phyloP scores from a whole-genome alignment of 257 asterid species.

The Nicotiana noctiflora region DNA sequence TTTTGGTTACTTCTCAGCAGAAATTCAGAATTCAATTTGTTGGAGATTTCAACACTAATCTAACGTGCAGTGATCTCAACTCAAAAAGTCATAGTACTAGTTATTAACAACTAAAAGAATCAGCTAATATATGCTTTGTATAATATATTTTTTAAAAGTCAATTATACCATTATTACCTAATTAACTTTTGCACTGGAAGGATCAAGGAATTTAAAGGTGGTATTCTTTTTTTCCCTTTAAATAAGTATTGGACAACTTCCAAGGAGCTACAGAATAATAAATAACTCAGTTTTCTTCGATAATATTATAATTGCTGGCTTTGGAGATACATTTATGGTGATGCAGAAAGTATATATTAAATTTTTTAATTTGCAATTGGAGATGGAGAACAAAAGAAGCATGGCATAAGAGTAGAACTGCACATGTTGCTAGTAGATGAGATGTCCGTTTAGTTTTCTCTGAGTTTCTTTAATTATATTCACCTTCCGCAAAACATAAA shows the following conservation, averaged over 20 bases:
- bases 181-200: neutral
- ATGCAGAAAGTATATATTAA: neutral
- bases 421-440: slow-evolving; percentile 28
- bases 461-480: neutral
- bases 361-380: neutral
- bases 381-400: neutral
- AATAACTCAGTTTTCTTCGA: neutral
- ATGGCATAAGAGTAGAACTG: slow-evolving; percentile 10
- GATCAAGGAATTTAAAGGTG: slow-evolving; percentile 21
- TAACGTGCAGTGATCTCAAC: neutral
- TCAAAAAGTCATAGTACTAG: neutral
- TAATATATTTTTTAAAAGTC: neutral
- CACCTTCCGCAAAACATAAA: neutral
- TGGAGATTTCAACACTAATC: neutral
- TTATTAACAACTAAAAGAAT: neutral
- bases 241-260: slow-evolving; percentile 19
- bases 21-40: neutral
- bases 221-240: slow-evolving; percentile 7
- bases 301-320: slow-evolving; percentile 20
- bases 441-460: slow-evolving; percentile 24
- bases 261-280: slow-evolving; percentile 21
- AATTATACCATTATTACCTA: neutral
- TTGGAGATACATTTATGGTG: slow-evolving; percentile 12
- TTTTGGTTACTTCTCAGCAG: neutral
- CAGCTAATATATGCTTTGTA: neutral